Conservation (phyloP, 306 rosid genomes). For the Lupinus albus region DNA sequence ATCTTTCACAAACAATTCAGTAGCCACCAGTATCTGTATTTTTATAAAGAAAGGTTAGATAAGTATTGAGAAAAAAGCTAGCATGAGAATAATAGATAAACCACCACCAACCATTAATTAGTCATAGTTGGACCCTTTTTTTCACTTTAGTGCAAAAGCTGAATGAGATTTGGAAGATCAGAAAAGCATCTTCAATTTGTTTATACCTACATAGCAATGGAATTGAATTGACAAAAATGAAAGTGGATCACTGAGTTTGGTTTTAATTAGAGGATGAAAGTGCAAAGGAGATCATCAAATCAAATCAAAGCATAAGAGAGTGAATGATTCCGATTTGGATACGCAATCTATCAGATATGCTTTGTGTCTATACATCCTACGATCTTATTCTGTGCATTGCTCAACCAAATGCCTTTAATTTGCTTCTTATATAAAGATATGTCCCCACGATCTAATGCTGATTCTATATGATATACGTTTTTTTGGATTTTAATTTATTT, state of each 20-base stretch:
- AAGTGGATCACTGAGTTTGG: neutral
- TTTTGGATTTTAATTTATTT: no score
- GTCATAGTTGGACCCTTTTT: neutral
- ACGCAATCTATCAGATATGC: slow-evolving; percentile 21
- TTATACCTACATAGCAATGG: neutral
- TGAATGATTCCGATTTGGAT: slow-evolving; percentile 21
- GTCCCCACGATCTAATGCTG: no score
- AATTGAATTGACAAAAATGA: neutral
- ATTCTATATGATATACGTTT: no score
- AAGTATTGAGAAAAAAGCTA: neutral
- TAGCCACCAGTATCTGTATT: neutral
- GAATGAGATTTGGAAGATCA: neutral
- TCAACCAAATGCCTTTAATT: neutral
- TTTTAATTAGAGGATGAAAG: slow-evolving; percentile 15
- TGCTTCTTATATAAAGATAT: neutral
- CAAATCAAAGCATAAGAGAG: neutral
- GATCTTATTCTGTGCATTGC: neutral
- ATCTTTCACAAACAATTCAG: neutral
- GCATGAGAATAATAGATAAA: slow-evolving; percentile 21
- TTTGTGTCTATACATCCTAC: neutral
- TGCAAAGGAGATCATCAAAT: neutral
- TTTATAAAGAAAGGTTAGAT: neutral
- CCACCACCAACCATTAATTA: neutral
- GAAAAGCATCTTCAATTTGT: slow-evolving; percentile 1
- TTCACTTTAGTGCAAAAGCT: neutral